Base-by-base conservation (phyloP, 306 rosid genomes). In the Elaeagnus macrophylla region DNA sequence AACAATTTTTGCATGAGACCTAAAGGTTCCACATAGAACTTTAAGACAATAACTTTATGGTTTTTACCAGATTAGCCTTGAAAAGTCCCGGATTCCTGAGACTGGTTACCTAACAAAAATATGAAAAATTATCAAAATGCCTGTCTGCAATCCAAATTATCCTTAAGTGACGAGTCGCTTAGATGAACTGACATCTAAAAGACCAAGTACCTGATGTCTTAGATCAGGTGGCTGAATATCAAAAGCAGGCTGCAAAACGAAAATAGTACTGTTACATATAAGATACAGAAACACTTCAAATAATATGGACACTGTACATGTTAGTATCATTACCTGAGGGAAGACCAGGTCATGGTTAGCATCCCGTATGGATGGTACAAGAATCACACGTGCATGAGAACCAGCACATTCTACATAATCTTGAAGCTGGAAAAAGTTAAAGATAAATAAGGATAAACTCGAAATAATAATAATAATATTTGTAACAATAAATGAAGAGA, bases 11-110 rank as follows among this genome's bases (percentile, higher is more conserved):
- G 8, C 12, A 5, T 10, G 35, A 15, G 43, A 37, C 59, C 7
- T 43, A 18, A 43, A 44, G 59, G 45, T 18, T 55, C 46, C 47
- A 6, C 18, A 39, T 37, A 10, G 12, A 55, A 44, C 41, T 12
- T 35, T 19, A 18, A 6, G 51, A 16, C 9, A n/a, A n/a, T n/a
- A n/a, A n/a, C n/a, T n/a, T n/a, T n/a, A n/a, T n/a, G n/a, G n/a
- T n/a, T n/a, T 72, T 75, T 86, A 90, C 97, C 95, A 83, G 80
- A 68, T 83, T 83, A 72, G 91, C 97, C 73, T 83, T 86, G n/a
- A 90, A 78, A 56, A 72, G 51, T 60, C 97, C 94, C 61, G 97
- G 95, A 72, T 90, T 90, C 48, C 81, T 39, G 75, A 86, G 79
- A 67, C 91, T 76, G 73, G 56, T 78, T 51, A 86, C 76, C 97